A percentile compares a stretch with the other conserved stretches of the same genome.
These are phyloP conservation scores for Phialophora expanda DNA, from an alignment of 2,329 filamentous ascomycete genomes.

Conservation along the genomic window DNA sequence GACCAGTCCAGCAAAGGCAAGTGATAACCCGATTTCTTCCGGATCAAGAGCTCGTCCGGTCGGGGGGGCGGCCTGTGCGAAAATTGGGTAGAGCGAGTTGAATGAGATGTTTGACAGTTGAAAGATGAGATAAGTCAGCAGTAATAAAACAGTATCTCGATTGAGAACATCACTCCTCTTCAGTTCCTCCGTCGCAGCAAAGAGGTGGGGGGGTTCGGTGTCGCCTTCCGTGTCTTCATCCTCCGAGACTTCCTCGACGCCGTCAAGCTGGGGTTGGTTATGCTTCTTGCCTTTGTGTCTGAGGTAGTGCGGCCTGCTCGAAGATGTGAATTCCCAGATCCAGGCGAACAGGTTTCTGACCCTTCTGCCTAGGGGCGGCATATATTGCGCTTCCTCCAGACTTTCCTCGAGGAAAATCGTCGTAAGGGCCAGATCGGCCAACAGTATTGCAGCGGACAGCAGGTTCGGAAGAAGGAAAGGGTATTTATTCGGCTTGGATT, in stretches of 20 bases:
- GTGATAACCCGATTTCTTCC: conserved; percentile 79
- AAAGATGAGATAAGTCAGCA: conserved; percentile 88
- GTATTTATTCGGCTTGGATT: conserved; percentile 62
- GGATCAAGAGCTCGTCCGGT: conserved; percentile 77
- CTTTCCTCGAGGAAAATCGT: conserved; percentile 88
- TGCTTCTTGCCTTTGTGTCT: conserved; percentile 41
- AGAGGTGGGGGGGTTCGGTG: conserved; percentile 47
- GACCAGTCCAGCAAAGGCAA: conserved; percentile 81
- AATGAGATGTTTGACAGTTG: conserved; percentile 93
- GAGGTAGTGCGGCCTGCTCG: conserved; percentile 64
- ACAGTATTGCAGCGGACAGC: conserved; percentile 72
- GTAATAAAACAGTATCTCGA: conserved; percentile 78
- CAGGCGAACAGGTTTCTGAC: conserved; percentile 67
- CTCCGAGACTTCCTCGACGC: conserved; percentile 27
- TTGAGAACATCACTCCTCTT: conserved; percentile 70
- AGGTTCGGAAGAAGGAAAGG: conserved; percentile 88
- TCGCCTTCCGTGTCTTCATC: conserved; percentile 46
- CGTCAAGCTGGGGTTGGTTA: conserved; percentile 14
- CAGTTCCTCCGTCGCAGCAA: conserved; percentile 54
- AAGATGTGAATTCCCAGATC: conserved; percentile 72
- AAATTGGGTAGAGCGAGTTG: conserved; percentile 94
- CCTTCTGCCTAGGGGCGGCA: conserved; percentile 65
- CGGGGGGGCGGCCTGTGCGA: conserved; percentile 75
- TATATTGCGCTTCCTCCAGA: conserved; percentile 67
- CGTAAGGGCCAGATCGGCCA: conserved; percentile 73